Evolutionary conservation across 768 basidiomycete species (phyloP), one percentile per base, ranked within the genome.

Genomic region (Favolaschia claudopus): DNA sequence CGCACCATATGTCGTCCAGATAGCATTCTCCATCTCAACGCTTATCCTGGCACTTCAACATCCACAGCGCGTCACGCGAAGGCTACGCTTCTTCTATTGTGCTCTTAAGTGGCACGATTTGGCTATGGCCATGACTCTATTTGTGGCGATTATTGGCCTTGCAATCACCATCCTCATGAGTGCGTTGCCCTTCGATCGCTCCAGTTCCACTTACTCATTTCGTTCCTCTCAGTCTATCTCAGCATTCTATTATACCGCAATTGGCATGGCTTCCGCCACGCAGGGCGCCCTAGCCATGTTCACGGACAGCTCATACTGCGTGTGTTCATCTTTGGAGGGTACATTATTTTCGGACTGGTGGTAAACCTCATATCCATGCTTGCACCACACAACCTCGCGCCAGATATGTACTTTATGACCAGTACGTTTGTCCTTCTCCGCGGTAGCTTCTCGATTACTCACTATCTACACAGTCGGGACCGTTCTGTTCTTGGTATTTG

Each of bases 401-500:
- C 71, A 37, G 71, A 74, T 55, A 55, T 78, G 20, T 77, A 70
- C 58, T 70, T 66, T n/a, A 74, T 76, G 7, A 75, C 71, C 40
- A 70, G 76, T 75, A 53, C 40, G 65, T 40, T 15, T 27, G 42
- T 29, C 14, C n/a, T 22, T 31, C 31, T 55, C 24, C 5, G 13
- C 34, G 15, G 24, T 32, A 25, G 7, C 20, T 39, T n/a, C 4
- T 25, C 12, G 25, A 29, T 36, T 40, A 51, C 32, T 29, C 27
- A 52, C 36, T 37, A 17, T 19, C 19, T 24, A 33, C 24, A 14
- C 33, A 78, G 75, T 72, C 42, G 77, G 77, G 14, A 67, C 73
- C 9, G 72, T 67, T n/a, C 60, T 77, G 4, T 72, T 78, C 52
- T 63, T 78, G 9, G 68, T 77, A 5, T 78, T 77, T 55, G 76